Percentiles rank a stretch among this genome's conserved stretches.
phyloP scores from a whole-genome alignment of 192 early-diverging fungal species.

The Chytriomyces sp. region DNA sequence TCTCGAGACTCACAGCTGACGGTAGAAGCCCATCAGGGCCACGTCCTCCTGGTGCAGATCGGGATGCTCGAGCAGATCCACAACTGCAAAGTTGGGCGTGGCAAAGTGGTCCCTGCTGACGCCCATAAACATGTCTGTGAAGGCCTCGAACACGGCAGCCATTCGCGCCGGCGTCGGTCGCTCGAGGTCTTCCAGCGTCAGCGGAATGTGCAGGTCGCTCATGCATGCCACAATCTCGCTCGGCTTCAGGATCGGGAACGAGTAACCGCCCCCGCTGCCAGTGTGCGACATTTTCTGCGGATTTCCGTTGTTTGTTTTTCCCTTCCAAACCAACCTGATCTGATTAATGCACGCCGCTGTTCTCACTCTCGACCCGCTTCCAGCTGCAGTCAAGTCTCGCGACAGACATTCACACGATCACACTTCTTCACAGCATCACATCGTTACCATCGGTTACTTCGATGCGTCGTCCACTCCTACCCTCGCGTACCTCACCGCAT shows the following conservation, averaged over 20 bases:
- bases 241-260: conserved; percentile 73
- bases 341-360: neutral
- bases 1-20: conserved; percentile 61
- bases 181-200: conserved; percentile 70
- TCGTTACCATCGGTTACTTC: conserved; percentile 1
- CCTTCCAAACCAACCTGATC: neutral
- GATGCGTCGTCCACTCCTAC: neutral
- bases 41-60: conserved; percentile 70
- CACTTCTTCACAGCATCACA: neutral
- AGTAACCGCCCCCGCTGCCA: conserved; percentile 12
- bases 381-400: neutral
- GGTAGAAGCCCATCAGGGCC: conserved; percentile 64
- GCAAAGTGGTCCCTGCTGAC: conserved; percentile 56
- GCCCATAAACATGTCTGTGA: conserved; percentile 71
- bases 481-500: neutral
- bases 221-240: conserved; percentile 75
- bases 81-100: conserved; percentile 34
- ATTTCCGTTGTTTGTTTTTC: conserved; percentile 1
- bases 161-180: conserved; percentile 72
- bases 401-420: neutral
- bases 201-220: conserved; percentile 74
- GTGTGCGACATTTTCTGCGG: neutral
- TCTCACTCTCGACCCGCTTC: neutral
- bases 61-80: conserved; percentile 50
- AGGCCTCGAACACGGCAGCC: conserved; percentile 69